Evolutionary conservation across 2,329 filamentous ascomycete species (phyloP).

Genomic region (Cladosporium sp.): DNA sequence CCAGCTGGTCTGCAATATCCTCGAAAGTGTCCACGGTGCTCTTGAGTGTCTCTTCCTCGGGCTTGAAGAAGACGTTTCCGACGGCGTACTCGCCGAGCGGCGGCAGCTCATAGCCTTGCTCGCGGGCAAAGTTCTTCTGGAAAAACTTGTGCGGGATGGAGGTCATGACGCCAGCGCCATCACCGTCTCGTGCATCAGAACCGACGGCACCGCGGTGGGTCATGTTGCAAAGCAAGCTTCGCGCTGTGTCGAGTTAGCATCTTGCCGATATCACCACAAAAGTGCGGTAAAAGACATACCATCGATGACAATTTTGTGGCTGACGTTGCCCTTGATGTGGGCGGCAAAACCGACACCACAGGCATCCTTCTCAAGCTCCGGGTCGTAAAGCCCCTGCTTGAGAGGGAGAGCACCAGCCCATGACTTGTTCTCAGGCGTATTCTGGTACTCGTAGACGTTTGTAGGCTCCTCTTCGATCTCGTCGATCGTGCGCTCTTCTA

Average conservation of each 20-base stretch:
- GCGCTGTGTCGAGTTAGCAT: constrained; percentile 53
- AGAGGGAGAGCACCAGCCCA: constrained; percentile 94
- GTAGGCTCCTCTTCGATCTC: constrained; percentile 52
- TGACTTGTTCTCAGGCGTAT: constrained; percentile 71
- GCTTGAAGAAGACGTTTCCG: constrained; percentile 98
- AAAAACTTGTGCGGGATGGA: constrained; percentile 98
- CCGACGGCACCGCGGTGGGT: constrained; percentile 98
- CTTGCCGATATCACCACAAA: not conserved
- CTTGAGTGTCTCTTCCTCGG: constrained; percentile 80
- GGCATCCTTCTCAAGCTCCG: constrained; percentile 94
- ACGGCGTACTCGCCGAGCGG: constrained; percentile 90
- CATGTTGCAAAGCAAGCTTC: constrained; percentile 98
- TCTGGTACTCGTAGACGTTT: constrained; percentile 77
- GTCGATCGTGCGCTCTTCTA: constrained; percentile 40
- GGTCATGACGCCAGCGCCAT: constrained; percentile 98
- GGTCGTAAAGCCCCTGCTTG: constrained; percentile 98
- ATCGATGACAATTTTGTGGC: constrained; percentile 99
- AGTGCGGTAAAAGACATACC: constrained; percentile 55
- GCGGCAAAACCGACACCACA: constrained; percentile 99
- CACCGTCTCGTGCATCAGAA: constrained; percentile 94
- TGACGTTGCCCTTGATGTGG: constrained; percentile 94
- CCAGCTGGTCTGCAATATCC: constrained; percentile 82
- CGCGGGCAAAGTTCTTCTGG: constrained; percentile 93
- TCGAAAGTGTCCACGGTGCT: constrained; percentile 91
- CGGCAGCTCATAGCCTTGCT: constrained; percentile 82